Percentiles rank a stretch among this genome's conserved stretches.
Conservation (phyloP, 768 basidiomycete genomes). For the Lactifluus subvellereus region DNA sequence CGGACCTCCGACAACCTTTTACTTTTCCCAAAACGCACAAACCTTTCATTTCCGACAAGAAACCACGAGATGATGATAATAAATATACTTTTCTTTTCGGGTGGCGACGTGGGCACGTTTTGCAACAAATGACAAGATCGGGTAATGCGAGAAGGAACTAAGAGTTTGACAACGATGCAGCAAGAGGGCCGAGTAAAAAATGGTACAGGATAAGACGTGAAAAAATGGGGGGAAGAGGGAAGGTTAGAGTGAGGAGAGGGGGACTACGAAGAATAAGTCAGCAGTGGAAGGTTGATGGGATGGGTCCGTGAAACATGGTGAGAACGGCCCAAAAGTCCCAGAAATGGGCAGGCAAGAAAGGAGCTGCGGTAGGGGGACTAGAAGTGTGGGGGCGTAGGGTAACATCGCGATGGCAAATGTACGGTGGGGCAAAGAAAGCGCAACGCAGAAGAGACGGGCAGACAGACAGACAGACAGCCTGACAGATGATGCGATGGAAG, state of each 20-base stretch:
- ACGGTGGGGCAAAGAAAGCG: neutral
- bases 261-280: constrained; percentile 8
- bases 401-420: neutral
- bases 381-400: neutral
- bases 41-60: neutral
- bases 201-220: neutral
- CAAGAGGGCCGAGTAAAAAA: neutral
- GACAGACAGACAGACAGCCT: neutral
- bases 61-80: neutral
- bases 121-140: neutral
- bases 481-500: neutral
- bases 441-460: neutral
- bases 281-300: neutral
- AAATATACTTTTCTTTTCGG: neutral
- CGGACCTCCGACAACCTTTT: too few relatives aligned
- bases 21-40: too few relatives aligned
- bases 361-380: neutral
- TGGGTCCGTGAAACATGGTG: neutral
- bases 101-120: neutral
- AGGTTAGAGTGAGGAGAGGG: neutral
- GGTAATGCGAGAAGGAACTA: neutral
- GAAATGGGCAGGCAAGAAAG: neutral
- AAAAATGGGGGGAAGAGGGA: neutral
- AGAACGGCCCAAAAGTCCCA: neutral
- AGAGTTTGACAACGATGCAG: constrained; percentile 1